Base-by-base conservation (phyloP, 495 filamentous ascomycete species). In the Penicillium ochrochloron region DNA sequence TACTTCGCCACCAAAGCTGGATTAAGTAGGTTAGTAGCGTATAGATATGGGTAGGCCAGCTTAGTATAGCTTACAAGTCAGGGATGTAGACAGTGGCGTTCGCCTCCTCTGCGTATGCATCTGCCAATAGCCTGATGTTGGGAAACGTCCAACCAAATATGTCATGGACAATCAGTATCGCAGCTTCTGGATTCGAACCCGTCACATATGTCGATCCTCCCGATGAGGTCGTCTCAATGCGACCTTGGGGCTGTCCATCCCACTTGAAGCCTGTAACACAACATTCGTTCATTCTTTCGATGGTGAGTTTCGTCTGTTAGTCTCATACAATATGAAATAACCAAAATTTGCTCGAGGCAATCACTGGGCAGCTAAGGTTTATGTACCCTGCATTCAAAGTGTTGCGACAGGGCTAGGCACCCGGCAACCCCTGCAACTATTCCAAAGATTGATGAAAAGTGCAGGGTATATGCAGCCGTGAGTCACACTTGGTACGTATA, bases 51-150 rank as follows among this genome's bases (percentile, higher is more conserved):
- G 4, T 15, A 7, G 25, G 5, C 1, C 25, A 42, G n/a, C n/a
- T n/a, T n/a, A 11, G 15, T 23, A 53, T 17, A 11, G 17, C 70
- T 66, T 64, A 71, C 71, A 82, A 84, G 56, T 85, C 82, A 0
- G 82, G 79, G 0, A 84, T 48, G 60, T 80, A 85, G 41, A 85
- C 82, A 2, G 81, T 85, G 1, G 78, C 84, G 55, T 78, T 66
- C 25, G 70, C 74, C 62, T 84, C 81, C 41, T 78, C 70, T 3
- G 66, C 81, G 54, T 76, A 84, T 63, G 83, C 76, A 65, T 85
- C 84, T 7, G 83, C 82, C 8, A 86, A 67, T 1, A 85, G 54
- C 0, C 83, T 73, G 35, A 70, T 65, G 61, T 85, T 86, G 25
- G 67, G 66, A 42, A 79, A 79, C 23, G 62, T 78, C 84, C 83